These are phyloP conservation scores for Ephemerocybe angulata DNA, from an alignment of 768 basidiomycete species.

Conservation along the genomic window DNA sequence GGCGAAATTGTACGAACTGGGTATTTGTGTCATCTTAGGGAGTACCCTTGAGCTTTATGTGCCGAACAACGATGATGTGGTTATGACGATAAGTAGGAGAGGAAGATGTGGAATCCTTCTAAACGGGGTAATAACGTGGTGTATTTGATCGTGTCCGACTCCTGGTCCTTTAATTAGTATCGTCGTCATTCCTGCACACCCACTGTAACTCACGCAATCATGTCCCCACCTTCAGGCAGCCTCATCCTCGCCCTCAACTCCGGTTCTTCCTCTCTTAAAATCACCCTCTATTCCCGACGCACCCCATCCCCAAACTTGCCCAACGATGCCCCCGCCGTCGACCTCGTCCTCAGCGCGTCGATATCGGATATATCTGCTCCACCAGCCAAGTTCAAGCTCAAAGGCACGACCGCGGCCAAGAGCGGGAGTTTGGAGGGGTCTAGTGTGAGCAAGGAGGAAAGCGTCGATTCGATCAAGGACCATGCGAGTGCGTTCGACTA, in stretches of 20 bases:
- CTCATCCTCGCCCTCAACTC: slow-evolving; percentile 72
- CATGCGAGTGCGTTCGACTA: slow-evolving; percentile 61
- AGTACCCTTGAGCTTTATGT: no score
- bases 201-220: no score
- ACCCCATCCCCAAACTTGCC: slow-evolving; percentile 17
- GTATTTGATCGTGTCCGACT: no score
- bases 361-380: slow-evolving; percentile 57
- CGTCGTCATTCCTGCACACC: no score
- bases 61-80: no score
- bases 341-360: slow-evolving; percentile 47
- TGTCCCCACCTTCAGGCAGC: slow-evolving; percentile 7
- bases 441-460: slow-evolving; percentile 27
- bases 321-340: slow-evolving; percentile 21
- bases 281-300: slow-evolving; percentile 53
- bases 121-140: no score
- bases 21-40: not conserved
- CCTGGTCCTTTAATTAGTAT: no score
- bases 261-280: slow-evolving; percentile 84
- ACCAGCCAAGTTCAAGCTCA: slow-evolving; percentile 49
- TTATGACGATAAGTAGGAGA: no score
- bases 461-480: slow-evolving; percentile 41
- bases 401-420: no score
- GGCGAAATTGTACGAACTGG: not conserved
- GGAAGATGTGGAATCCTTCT: no score
- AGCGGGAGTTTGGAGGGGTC: not conserved